These are phyloP conservation scores for Inonotus obliquus DNA, from an alignment of 1,284 basidiomycete genomes.

Conservation along the genomic window DNA sequence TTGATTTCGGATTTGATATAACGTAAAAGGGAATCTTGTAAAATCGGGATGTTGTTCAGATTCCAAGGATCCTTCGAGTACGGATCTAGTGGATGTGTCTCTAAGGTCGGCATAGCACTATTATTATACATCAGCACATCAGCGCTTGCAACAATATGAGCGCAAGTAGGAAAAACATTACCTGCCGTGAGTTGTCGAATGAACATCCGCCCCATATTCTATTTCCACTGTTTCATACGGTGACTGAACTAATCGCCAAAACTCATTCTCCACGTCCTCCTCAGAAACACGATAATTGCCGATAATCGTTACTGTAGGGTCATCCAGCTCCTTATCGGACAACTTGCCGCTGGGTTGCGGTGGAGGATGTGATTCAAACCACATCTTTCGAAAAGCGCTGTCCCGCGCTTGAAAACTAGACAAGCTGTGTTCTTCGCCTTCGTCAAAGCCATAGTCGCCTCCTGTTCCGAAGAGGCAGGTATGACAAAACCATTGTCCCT, in stretches of 20 bases:
- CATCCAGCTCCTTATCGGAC: conserved; percentile 37
- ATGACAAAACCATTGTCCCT: conserved; percentile 96
- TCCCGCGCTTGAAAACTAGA: conserved; percentile 92
- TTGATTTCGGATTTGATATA: conserved; percentile 99
- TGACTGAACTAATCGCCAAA: conserved; percentile 94
- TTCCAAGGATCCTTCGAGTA: conserved; percentile 97
- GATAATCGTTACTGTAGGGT: conserved; percentile 52
- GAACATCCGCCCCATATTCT: conserved; percentile 98
- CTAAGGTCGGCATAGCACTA: conserved; percentile 92
- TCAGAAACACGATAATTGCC: conserved; percentile 74
- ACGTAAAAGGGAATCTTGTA: conserved; percentile 80
- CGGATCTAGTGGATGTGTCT: conserved; percentile 83
- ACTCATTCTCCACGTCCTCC: conserved; percentile 90
- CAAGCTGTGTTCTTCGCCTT: conserved; percentile 93
- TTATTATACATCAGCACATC: background rate
- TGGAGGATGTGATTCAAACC: conserved; percentile 82
- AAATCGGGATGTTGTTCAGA: conserved; percentile 93
- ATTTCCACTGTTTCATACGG: conserved; percentile 92
- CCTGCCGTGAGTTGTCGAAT: conserved; percentile 97
- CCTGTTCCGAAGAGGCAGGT: conserved; percentile 90
- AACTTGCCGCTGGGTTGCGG: conserved; percentile 20
- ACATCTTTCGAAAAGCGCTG: conserved; percentile 79
- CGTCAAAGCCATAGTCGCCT: conserved; percentile 98
- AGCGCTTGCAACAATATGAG: conserved; percentile 1
- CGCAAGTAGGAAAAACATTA: conserved; percentile 31